Evolutionary conservation across 352 stramenopile species (phyloP), one percentile per base, ranked within the genome.

Genomic region (Phytophthora sp.): DNA sequence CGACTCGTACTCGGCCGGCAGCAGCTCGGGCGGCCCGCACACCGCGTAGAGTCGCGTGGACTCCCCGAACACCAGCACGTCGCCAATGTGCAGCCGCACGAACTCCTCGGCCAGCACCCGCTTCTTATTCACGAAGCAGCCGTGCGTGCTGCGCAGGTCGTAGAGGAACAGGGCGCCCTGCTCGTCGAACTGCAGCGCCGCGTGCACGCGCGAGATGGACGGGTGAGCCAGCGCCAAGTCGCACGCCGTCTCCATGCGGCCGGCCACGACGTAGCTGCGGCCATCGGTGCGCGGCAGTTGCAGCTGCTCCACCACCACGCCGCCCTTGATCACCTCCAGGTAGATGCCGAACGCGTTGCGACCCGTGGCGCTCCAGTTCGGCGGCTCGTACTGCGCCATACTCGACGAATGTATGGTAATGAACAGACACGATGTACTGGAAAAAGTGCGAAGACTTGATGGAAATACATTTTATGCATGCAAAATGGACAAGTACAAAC

Each of bases 61-160:
- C 49, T 94, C 87, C n/a, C 87, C 90, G 70, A 97, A 97, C 15
- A 76, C 82, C 12, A 97, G 15, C 34, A 97, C 63, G 69, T 97
- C 90, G 26, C 90, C 90, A 35, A 96, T 82, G 51, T 89, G 68
- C 37, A 97, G 59, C 6, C 72, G 72, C 62, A 79, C 57, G 49
- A 86, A 94, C 27, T 89, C 69, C 4, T 74, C 56, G 2, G 77
- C 30, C 9, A 51, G 11, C 8, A 82, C 39, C 8, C 82, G 77
- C 26, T 78, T 77, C 71, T 97, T 97, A 63, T 96, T 96, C 30
- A 97, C 68, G 37, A 83, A 89, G 41, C 84, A 95, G 31, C 90
- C 90, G 54, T 97, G 82, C 6, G 88, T 94, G 68, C 85, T 95
- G 34, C 64, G 63, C 21, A 90, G 51, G 66, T 97, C 90, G 38